phyloP scores from a whole-genome alignment of 192 early-diverging fungal species.

The Lobosporangium transversale region DNA sequence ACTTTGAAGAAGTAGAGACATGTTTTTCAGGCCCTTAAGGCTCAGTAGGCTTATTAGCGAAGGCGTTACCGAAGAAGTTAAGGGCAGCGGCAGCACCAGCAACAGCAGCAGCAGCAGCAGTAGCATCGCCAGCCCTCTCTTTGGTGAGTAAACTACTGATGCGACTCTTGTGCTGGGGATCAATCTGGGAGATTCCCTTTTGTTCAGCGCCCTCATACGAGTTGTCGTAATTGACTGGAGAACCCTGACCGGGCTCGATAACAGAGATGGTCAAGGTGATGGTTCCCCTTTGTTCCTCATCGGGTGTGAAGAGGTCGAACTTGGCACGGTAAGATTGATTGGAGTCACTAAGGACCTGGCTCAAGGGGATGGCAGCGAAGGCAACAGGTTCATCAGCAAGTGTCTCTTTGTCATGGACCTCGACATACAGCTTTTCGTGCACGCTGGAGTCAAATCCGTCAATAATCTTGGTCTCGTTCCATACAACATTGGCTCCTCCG shows the following conservation, averaged over 20 bases:
- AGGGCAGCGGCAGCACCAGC: too few relatives aligned
- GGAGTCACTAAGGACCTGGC: slow-evolving; percentile 46
- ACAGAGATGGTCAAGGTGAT: slow-evolving; percentile 43
- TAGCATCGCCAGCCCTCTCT: slow-evolving; percentile 33
- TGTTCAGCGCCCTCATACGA: background rate
- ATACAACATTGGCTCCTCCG: slow-evolving; percentile 52
- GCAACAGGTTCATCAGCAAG: slow-evolving; percentile 48
- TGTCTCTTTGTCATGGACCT: slow-evolving; percentile 54
- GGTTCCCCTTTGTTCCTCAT: slow-evolving; percentile 49
- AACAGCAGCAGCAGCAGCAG: slow-evolving; percentile 34
- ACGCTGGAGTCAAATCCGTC: slow-evolving; percentile 25
- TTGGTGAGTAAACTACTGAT: slow-evolving; percentile 48
- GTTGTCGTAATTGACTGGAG: background rate
- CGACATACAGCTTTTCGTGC: slow-evolving; percentile 50
- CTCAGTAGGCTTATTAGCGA: too few relatives aligned
- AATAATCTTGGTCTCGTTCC: slow-evolving; percentile 54
- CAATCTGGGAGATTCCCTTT: slow-evolving; percentile 38
- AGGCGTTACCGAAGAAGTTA: too few relatives aligned
- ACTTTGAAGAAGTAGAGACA: too few relatives aligned
- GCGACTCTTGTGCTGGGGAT: slow-evolving; percentile 36
- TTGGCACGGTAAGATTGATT: slow-evolving; percentile 35
- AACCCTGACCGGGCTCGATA: slow-evolving; percentile 33
- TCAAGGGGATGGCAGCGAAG: slow-evolving; percentile 58
- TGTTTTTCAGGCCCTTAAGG: too few relatives aligned
- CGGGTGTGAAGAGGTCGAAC: slow-evolving; percentile 48